Evolutionary conservation across 305 asterid species (phyloP).

Genomic region (Rubia peregrina): DNA sequence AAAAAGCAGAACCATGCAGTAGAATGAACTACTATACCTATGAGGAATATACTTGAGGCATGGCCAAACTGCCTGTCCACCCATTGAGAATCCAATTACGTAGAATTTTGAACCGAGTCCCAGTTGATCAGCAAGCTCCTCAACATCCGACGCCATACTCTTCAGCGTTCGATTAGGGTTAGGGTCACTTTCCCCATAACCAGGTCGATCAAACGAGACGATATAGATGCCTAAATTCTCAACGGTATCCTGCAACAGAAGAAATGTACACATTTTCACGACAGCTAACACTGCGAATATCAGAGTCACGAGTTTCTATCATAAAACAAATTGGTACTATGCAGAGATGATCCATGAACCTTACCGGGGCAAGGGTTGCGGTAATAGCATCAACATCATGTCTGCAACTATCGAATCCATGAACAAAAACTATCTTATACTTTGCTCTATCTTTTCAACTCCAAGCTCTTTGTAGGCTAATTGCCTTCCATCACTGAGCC

Average conservation of each 20-base stretch:
- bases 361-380: conserved; percentile 23
- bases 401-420: conserved; percentile 30
- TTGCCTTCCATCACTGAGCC: conserved; percentile 34
- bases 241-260: conserved; percentile 36
- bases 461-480: conserved; percentile 38
- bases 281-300: not conserved
- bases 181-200: conserved; percentile 90
- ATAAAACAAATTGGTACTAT: too few species aligned
- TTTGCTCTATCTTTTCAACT: conserved; percentile 26
- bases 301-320: too few species aligned
- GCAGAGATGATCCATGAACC: too few species aligned
- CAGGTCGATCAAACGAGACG: conserved; percentile 76
- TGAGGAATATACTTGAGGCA: conserved; percentile 92
- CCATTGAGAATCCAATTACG: conserved; percentile 69
- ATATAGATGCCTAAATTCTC: conserved; percentile 51
- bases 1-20: not conserved
- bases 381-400: conserved; percentile 17
- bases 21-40: conserved; percentile 36
- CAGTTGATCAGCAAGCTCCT: conserved; percentile 71
- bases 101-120: conserved; percentile 69
- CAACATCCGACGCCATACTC: conserved; percentile 50
- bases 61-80: conserved; percentile 75
- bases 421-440: conserved; percentile 30
- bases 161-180: conserved; percentile 41
- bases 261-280: not conserved